phyloP scores from a whole-genome alignment of 2,329 filamentous ascomycete genomes.

The Aspergillus fructus region DNA sequence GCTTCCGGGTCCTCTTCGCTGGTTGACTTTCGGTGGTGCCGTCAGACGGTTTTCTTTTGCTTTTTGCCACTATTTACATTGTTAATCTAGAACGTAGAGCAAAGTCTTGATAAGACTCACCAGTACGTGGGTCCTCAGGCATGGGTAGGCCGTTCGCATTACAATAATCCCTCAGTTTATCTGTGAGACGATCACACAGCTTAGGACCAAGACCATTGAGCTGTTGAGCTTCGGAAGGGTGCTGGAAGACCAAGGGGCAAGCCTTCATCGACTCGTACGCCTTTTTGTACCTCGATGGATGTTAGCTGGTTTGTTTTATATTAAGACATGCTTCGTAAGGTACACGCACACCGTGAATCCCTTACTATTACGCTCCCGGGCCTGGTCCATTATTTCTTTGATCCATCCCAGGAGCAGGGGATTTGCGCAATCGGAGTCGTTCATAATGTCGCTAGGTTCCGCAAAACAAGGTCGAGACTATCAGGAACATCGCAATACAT shows the following conservation, averaged over 20 bases:
- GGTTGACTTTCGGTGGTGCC: conserved; percentile 34
- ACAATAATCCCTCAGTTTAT: conserved; percentile 58
- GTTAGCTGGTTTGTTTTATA: conserved; percentile 10
- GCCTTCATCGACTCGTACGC: conserved; percentile 75
- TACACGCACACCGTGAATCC: conserved; percentile 54
- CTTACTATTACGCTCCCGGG: conserved; percentile 68
- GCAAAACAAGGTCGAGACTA: not conserved
- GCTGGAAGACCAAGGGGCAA: conserved; percentile 68
- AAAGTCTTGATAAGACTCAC: conserved; percentile 18
- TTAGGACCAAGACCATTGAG: conserved; percentile 74
- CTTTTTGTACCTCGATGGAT: conserved; percentile 61
- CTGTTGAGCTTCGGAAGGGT: conserved; percentile 70
- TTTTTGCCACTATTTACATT: conserved; percentile 21
- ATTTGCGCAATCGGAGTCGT: conserved; percentile 57
- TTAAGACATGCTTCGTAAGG: not conserved
- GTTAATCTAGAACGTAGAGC: conserved; percentile 1
- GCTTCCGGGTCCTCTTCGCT: conserved; percentile 56
- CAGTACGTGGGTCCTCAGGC: conserved; percentile 57
- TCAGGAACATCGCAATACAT: not conserved
- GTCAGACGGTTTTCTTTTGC: conserved; percentile 31
- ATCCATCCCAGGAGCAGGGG: conserved; percentile 71
- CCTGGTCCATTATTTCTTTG: conserved; percentile 72
- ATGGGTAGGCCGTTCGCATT: conserved; percentile 66
- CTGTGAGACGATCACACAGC: conserved; percentile 67
- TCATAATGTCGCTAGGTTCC: conserved; percentile 12